Evolutionary conservation across 805 yeast species (phyloP).

Genomic region (Saccharomycopsis sp.): DNA sequence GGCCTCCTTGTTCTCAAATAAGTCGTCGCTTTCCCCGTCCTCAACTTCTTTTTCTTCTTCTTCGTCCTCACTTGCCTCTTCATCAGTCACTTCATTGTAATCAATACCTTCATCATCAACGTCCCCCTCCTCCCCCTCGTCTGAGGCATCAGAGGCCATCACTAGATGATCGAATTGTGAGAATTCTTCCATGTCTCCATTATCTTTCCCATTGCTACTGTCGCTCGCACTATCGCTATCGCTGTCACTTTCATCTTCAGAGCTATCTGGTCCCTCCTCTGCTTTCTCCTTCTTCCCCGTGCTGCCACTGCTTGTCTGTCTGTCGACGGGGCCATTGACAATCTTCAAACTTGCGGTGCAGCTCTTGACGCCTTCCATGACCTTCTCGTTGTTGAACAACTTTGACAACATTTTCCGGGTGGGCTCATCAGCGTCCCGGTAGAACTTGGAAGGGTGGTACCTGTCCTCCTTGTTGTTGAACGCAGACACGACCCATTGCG

Average conservation of each 20-base stretch:
- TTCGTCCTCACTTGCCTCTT: slow-evolving; percentile 40
- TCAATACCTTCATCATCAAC: slow-evolving; percentile 26
- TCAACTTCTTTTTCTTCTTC: slow-evolving; percentile 24
- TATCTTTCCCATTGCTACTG: slow-evolving; percentile 17
- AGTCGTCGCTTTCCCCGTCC: slow-evolving; percentile 15
- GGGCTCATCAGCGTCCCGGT: slow-evolving; percentile 27
- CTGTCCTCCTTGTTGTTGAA: slow-evolving; percentile 27
- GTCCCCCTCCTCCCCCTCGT: slow-evolving; percentile 28
- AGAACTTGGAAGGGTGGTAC: slow-evolving; percentile 40
- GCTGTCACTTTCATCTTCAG: slow-evolving; percentile 18
- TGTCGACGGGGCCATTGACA: slow-evolving; percentile 36
- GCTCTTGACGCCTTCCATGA: slow-evolving; percentile 28
- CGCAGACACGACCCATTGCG: slow-evolving; percentile 27
- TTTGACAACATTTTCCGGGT: slow-evolving; percentile 39
- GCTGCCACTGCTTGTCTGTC: slow-evolving; percentile 23
- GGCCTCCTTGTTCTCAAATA: slow-evolving; percentile 12
- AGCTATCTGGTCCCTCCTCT: slow-evolving; percentile 23
- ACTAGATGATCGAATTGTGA: slow-evolving; percentile 31
- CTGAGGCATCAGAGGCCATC: slow-evolving; percentile 38
- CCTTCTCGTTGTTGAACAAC: slow-evolving; percentile 36
- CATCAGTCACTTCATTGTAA: slow-evolving; percentile 59
- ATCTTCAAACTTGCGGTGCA: slow-evolving; percentile 34
- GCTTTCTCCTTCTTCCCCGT: slow-evolving; percentile 24
- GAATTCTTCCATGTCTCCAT: slow-evolving; percentile 21
- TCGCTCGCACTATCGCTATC: slow-evolving; percentile 21